These are phyloP conservation scores for Leccinum obscurum DNA, from an alignment of 768 basidiomycete genomes.

Conservation along the genomic window DNA sequence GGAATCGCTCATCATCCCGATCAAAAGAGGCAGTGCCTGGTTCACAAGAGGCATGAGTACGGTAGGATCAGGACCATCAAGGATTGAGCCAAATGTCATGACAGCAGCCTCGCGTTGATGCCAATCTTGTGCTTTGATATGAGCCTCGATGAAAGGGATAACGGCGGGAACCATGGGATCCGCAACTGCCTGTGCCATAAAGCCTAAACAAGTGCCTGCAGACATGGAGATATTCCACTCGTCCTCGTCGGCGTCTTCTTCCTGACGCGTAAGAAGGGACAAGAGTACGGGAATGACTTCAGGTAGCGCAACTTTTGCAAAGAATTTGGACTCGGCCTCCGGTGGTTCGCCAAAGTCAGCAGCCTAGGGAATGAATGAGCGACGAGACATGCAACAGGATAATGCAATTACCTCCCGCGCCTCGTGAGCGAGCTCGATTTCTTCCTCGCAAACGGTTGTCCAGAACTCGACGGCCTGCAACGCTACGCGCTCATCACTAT, in stretches of 20 bases:
- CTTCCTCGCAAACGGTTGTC: constrained; percentile 98
- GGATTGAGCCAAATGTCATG: constrained; percentile 97
- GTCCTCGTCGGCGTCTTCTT: constrained; percentile 96
- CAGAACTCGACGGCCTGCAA: constrained; percentile 98
- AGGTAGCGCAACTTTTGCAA: constrained; percentile 91
- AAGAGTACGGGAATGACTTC: constrained; percentile 95
- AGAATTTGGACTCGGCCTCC: constrained; percentile 83
- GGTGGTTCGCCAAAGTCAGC: constrained; percentile 86
- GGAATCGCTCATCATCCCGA: constrained; percentile 91
- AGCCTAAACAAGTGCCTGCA: constrained; percentile 85
- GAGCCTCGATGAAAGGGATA: constrained; percentile 96
- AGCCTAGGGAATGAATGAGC: constrained; percentile 51
- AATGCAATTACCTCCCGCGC: constrained; percentile 72
- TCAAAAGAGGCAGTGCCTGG: constrained; percentile 90
- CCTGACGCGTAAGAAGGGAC: constrained; percentile 84
- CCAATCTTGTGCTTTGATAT: constrained; percentile 94
- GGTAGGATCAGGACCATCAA: constrained; percentile 90
- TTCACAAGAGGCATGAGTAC: constrained; percentile 89
- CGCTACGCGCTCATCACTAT: constrained; percentile 86
- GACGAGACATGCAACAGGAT: not conserved
- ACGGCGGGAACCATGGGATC: constrained; percentile 90
- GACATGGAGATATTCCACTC: constrained; percentile 99
- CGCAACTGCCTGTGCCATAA: constrained; percentile 87
- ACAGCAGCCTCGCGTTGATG: constrained; percentile 94
- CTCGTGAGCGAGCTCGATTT: constrained; percentile 89